Evolutionary conservation across 495 filamentous ascomycete genomes (phyloP), one percentile per base, ranked within the genome.

Genomic region (Aspergillus cristatus): DNA sequence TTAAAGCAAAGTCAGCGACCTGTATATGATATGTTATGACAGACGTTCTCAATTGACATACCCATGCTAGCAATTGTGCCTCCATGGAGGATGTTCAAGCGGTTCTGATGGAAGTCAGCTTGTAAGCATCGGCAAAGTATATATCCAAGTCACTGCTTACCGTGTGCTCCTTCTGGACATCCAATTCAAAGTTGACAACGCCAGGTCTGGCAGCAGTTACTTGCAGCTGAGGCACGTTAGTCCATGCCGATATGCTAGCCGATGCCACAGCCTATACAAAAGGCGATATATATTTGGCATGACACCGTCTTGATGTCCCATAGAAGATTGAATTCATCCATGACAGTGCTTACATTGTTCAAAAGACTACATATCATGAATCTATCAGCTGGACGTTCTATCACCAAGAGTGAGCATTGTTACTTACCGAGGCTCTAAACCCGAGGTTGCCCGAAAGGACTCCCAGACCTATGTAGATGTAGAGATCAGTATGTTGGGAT

Each of bases 61-160:
- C 80, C 78, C 82, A 97, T 86, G 59, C 82, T 87, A 13, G 91
- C 90, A 50, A 97, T 88, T 13, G 91, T 93, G 26, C 90, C 91
- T 31, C 91, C 91, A 65, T 98, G 91, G 43, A 97, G 70, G 35
- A 86, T 95, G 33, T 78, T 80, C 7, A 97, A 71, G 14, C 91
- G 80, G 52, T 96, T 98, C 86, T 93, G 41, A 20, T 12, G 1
- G 15, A 36, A 45, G 37, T 30, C 34, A 38, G 5, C 29, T 3
- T 14, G 14, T 15, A 12, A 11, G 24, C 6, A 4, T 30, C 10
- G 28, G 26, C 14, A 18, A 4, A 13, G 0, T 6, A 16, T 37
- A 14, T 25, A 14, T 28, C 15, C 4, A 18, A 25, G 12, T 13
- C 1, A 32, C 24, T 16, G 12, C 67, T 43, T 61, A 94, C 88